Percentiles rank a stretch among this genome's conserved stretches.
Evolutionary conservation across 2,329 filamentous ascomycete species (phyloP).

Genomic region (Colletotrichum eleusines): DNA sequence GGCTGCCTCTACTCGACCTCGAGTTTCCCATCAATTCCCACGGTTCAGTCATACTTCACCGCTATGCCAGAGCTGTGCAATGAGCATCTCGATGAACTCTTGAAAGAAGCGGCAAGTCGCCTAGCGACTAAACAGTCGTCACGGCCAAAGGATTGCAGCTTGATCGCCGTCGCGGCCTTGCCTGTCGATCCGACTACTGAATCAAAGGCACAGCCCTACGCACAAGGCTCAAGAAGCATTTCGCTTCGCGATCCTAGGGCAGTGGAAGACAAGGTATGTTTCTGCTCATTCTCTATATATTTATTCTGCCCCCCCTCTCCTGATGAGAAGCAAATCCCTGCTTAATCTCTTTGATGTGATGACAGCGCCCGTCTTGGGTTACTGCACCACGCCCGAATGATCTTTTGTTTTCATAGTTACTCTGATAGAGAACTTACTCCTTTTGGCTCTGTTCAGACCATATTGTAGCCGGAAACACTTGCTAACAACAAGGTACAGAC

Average conservation of each 20-base stretch:
- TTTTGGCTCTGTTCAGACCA: background rate
- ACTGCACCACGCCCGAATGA: slow-evolving; percentile 67
- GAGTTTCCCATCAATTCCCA: background rate
- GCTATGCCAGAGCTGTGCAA: slow-evolving; percentile 42
- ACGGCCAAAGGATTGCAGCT: slow-evolving; percentile 30
- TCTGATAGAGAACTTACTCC: slow-evolving; percentile 64
- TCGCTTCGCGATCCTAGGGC: slow-evolving; percentile 38
- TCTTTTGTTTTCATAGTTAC: slow-evolving; percentile 77
- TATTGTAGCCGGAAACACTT: background rate
- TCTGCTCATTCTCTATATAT: background rate
- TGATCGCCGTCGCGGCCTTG: slow-evolving; percentile 27
- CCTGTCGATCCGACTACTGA: slow-evolving; percentile 4
- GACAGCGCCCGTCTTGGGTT: slow-evolving; percentile 56
- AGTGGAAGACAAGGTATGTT: slow-evolving; percentile 32
- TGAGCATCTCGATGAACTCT: slow-evolving; percentile 39
- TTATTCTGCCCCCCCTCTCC: slow-evolving; percentile 28
- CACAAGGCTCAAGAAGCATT: slow-evolving; percentile 26
- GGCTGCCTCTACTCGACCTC: background rate
- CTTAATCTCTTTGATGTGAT: slow-evolving; percentile 45
- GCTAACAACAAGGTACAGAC: slow-evolving; percentile 8
- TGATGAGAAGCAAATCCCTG: slow-evolving; percentile 57
- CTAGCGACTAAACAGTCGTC: slow-evolving; percentile 31
- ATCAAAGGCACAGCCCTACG: slow-evolving; percentile 20
- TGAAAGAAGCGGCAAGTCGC: slow-evolving; percentile 41
- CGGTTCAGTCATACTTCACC: slow-evolving; percentile 28